Percentiles rank a stretch among this genome's conserved stretches.
These are phyloP conservation scores for Backusella liffmaniae DNA, from an alignment of 192 early-diverging fungal species.

Conservation along the genomic window DNA sequence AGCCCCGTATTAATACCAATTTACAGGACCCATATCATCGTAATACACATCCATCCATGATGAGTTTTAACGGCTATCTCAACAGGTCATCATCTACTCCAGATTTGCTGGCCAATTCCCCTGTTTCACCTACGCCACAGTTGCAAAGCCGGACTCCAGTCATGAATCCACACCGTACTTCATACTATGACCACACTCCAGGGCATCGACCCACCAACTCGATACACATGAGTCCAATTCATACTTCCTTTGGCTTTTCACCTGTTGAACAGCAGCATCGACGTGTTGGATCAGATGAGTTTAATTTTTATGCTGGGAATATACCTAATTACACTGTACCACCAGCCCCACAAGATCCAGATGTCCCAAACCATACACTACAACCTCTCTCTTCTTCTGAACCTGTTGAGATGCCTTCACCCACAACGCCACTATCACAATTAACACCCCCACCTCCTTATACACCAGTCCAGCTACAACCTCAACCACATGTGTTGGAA, in stretches of 20 bases:
- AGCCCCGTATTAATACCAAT: not conserved
- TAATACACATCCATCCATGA: not conserved
- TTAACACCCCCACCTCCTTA: not conserved
- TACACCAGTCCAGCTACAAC: not conserved
- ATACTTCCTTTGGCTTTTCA: not conserved
- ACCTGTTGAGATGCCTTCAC: not conserved
- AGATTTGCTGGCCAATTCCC: slow-evolving; percentile 11
- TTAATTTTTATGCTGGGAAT: not conserved
- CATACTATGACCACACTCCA: slow-evolving; percentile 9
- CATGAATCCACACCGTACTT: not conserved
- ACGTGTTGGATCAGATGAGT: slow-evolving; percentile 12
- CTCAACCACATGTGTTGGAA: not conserved
- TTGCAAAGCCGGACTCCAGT: not conserved
- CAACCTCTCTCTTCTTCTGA: not conserved
- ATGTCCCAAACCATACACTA: slow-evolving; percentile 5
- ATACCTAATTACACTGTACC: slow-evolving; percentile 4
- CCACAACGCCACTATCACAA: not conserved
- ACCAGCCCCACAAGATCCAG: not conserved
- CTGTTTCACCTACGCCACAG: not conserved
- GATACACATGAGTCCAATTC: not conserved
- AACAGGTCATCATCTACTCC: slow-evolving; percentile 31
- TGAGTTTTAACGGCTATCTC: slow-evolving; percentile 4
- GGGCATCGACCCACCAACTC: not conserved
- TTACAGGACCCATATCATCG: slow-evolving; percentile 7
- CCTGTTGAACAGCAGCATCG: not conserved